These are phyloP conservation scores for Neonectria magnoliae DNA, from an alignment of 2,329 filamentous ascomycete species.

Conservation along the genomic window DNA sequence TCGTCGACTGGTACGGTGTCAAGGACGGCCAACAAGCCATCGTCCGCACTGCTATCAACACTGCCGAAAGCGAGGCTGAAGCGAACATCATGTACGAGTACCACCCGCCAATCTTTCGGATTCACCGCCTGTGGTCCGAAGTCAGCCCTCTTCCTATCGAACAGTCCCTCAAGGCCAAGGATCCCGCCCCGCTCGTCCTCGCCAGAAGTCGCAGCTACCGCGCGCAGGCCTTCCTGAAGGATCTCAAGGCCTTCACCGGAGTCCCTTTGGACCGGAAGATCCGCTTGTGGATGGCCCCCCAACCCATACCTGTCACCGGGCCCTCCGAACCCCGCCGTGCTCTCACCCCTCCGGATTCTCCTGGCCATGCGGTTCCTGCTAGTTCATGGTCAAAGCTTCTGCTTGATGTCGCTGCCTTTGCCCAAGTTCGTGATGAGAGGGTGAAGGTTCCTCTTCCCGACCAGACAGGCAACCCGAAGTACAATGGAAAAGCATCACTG, in stretches of 20 bases:
- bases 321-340: conserved; percentile 48
- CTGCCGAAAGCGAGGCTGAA: conserved; percentile 63
- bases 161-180: conserved; percentile 68
- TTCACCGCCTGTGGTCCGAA: conserved; percentile 79
- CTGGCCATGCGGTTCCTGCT: conserved; percentile 39
- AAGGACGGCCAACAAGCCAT: conserved; percentile 76
- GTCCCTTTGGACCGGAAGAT: conserved; percentile 79
- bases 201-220: conserved; percentile 76
- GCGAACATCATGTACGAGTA: conserved; percentile 84
- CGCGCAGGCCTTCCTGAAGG: conserved; percentile 79
- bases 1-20: conserved; percentile 85
- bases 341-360: conserved; percentile 55
- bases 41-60: conserved; percentile 80
- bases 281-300: conserved; percentile 74
- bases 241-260: conserved; percentile 73
- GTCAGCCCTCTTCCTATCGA: conserved; percentile 65
- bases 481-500: conserved; percentile 78
- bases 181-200: conserved; percentile 70
- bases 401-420: conserved; percentile 65
- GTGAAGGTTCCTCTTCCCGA: conserved; percentile 58
- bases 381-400: conserved; percentile 56
- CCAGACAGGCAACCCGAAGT: conserved; percentile 76
- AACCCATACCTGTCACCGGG: conserved; percentile 51
- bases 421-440: conserved; percentile 42
- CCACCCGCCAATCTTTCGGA: conserved; percentile 83